Percentiles rank a stretch among this genome's conserved stretches.
These are phyloP conservation scores for Fusarium penzigii DNA, from an alignment of 2,329 filamentous ascomycete species.

Conservation along the genomic window DNA sequence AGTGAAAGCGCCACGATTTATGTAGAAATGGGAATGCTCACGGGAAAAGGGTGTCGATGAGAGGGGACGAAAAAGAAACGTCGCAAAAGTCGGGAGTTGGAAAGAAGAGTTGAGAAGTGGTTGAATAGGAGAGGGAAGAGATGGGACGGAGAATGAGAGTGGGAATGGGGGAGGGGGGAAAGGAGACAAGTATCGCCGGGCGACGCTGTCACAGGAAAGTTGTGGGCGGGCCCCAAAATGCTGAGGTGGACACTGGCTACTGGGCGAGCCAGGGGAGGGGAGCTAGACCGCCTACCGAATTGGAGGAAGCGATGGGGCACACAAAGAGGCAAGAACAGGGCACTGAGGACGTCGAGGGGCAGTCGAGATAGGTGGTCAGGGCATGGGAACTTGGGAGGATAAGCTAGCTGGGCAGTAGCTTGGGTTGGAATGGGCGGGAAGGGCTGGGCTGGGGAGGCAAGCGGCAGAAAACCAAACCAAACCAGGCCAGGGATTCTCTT, in stretches of 20 bases:
- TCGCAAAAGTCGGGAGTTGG: constrained; percentile 19
- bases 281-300: constrained; percentile 29
- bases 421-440: neutral
- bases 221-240: constrained; percentile 38
- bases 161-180: constrained; percentile 33
- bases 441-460: constrained; percentile 18
- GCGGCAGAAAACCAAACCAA: constrained; percentile 16
- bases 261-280: constrained; percentile 22
- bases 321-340: neutral
- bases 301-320: constrained; percentile 6
- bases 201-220: constrained; percentile 37
- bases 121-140: constrained; percentile 32
- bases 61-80: constrained; percentile 26
- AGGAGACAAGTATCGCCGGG: constrained; percentile 38
- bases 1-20: constrained; percentile 12
- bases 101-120: constrained; percentile 31
- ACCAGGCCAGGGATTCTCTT: constrained; percentile 20
- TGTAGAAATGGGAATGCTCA: constrained; percentile 23
- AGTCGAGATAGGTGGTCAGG: constrained; percentile 13
- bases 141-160: constrained; percentile 13
- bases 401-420: neutral
- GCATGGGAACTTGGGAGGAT: neutral
- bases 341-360: constrained; percentile 12
- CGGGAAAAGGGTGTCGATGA: constrained; percentile 33
- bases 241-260: constrained; percentile 35